Conservation (phyloP, 257 asterid genomes). For the Paulownia fortunei region DNA sequence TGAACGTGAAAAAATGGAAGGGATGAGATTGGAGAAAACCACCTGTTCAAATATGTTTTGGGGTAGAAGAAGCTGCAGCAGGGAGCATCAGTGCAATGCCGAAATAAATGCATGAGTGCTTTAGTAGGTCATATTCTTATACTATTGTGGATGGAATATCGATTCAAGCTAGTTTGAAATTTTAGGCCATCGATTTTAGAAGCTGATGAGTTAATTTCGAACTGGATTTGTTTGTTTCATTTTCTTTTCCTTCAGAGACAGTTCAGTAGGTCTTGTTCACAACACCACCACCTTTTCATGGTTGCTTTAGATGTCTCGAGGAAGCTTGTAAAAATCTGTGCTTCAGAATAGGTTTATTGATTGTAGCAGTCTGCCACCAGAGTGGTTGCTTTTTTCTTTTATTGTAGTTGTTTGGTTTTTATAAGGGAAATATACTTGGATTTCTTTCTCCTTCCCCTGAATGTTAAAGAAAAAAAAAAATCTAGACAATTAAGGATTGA, state of each 20-base stretch:
- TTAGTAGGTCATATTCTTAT: neutral
- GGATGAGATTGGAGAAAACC: constrained; percentile 68
- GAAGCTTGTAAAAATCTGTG: constrained; percentile 35
- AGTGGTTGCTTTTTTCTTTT: neutral
- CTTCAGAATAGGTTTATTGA: constrained; percentile 20
- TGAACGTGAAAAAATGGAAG: constrained; percentile 62
- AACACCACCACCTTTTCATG: neutral
- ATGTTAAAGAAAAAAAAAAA: too few relatives aligned
- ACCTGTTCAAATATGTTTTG: constrained; percentile 93
- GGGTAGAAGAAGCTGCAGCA: constrained; percentile 96
- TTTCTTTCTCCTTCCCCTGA: neutral
- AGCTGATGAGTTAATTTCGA: neutral
- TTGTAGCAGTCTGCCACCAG: neutral
- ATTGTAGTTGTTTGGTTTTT: neutral
- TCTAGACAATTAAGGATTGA: too few relatives aligned
- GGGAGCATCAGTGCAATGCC: constrained; percentile 95
- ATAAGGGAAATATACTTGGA: neutral
- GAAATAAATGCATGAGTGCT: constrained; percentile 73
- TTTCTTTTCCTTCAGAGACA: constrained; percentile 2
- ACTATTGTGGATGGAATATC: neutral
- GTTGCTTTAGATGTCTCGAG: constrained; percentile 18
- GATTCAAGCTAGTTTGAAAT: constrained; percentile 15
- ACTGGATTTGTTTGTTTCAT: constrained; percentile 30
- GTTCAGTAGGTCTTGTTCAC: neutral
- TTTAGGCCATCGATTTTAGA: constrained; percentile 16